Evolutionary conservation across 306 rosid species (phyloP).

Genomic region (Sophora flavescens): DNA sequence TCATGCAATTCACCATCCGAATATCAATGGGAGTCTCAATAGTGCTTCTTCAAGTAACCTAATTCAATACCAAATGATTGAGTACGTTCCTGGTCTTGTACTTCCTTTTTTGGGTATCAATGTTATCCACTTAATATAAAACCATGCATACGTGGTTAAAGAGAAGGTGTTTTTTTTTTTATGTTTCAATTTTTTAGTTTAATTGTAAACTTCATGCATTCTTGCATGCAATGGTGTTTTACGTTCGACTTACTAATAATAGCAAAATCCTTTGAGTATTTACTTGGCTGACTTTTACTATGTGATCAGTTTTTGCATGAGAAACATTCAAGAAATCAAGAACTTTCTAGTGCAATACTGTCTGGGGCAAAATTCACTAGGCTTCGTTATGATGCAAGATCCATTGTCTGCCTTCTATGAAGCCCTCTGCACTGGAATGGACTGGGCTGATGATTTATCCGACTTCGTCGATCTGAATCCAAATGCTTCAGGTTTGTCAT

Average conservation of each 20-base stretch:
- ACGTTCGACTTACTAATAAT: background rate
- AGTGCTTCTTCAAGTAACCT: constrained; percentile 22
- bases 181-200: background rate
- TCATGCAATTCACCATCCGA: constrained; percentile 63
- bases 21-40: background rate
- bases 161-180: background rate
- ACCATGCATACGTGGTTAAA: background rate
- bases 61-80: constrained; percentile 53
- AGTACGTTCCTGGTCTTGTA: constrained; percentile 50
- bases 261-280: background rate
- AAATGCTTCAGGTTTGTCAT: constrained; percentile 43
- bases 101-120: no score
- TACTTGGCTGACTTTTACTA: background rate
- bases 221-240: background rate
- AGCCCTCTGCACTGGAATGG: constrained; percentile 69
- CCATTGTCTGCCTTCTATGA: constrained; percentile 67
- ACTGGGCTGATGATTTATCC: constrained; percentile 53
- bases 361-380: constrained; percentile 45
- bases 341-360: constrained; percentile 54
- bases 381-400: constrained; percentile 61
- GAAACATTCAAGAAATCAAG: constrained; percentile 59
- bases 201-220: background rate
- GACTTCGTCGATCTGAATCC: constrained; percentile 26
- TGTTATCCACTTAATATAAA: background rate
- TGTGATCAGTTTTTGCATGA: constrained; percentile 60